Conservation (phyloP, 2,329 filamentous ascomycete genomes). For the Colletotrichum orchidophilum region DNA sequence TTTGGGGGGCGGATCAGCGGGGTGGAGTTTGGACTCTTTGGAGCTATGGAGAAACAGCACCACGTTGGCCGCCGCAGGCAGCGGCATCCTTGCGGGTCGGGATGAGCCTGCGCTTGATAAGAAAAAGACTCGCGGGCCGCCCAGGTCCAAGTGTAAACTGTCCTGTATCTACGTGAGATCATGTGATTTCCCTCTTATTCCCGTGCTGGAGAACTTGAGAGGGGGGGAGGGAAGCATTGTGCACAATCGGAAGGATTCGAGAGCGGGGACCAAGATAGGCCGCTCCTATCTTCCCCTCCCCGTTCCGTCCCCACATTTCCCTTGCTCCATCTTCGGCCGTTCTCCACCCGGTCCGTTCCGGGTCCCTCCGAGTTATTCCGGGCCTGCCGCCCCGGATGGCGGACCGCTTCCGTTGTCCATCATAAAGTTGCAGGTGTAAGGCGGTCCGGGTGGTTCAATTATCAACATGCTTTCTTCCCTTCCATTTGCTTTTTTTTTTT, state of each 20-base stretch:
- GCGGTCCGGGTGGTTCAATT: too few relatives aligned
- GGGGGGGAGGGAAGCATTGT: too few relatives aligned
- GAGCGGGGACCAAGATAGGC: background rate
- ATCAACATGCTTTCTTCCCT: too few relatives aligned
- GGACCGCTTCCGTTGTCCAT: background rate
- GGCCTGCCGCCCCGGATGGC: background rate
- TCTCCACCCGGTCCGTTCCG: background rate
- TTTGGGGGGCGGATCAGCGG: slow-evolving; percentile 10
- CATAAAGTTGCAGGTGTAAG: too few relatives aligned
- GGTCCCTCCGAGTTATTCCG: background rate
- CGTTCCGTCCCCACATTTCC: background rate
- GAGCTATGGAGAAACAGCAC: background rate
- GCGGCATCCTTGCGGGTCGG: background rate
- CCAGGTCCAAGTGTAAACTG: background rate
- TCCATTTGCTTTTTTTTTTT: too few relatives aligned
- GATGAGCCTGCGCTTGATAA: background rate
- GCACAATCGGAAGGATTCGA: background rate
- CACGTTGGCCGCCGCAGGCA: background rate
- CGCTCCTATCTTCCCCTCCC: background rate
- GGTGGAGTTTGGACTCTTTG: background rate
- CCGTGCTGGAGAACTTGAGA: background rate
- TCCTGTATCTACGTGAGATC: background rate
- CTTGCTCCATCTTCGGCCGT: background rate
- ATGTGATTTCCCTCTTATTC: background rate
- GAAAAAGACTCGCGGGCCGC: background rate